phyloP scores from a whole-genome alignment of 2,329 filamentous ascomycete species.

The Hirsutella minnesotensis region DNA sequence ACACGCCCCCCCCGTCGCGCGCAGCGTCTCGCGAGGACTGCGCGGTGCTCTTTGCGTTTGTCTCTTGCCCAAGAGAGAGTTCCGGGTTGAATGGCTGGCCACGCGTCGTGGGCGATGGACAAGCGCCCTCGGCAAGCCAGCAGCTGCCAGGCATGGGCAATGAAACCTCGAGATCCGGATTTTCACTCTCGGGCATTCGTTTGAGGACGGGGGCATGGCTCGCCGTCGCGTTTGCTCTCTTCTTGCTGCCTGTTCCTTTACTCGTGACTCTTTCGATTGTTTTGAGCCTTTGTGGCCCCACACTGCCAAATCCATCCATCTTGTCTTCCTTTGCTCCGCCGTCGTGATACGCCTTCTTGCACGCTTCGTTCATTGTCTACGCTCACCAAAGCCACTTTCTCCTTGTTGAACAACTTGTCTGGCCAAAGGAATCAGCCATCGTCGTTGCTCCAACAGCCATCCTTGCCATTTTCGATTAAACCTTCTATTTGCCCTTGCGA shows the following conservation, averaged over 20 bases:
- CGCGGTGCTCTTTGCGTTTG: too few relatives aligned
- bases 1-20: too few relatives aligned
- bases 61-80: too few relatives aligned
- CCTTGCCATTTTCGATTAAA: too few relatives aligned
- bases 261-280: neutral
- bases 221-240: neutral
- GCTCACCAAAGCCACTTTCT: neutral
- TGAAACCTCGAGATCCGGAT: neutral
- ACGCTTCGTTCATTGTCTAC: neutral
- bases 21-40: too few relatives aligned
- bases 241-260: neutral
- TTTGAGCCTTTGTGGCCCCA: neutral
- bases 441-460: too few relatives aligned
- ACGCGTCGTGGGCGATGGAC: neutral
- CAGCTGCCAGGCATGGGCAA: neutral
- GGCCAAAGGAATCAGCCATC: too few relatives aligned
- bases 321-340: neutral
- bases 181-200: neutral
- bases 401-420: neutral
- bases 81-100: neutral
- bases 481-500: too few relatives aligned
- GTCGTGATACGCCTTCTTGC: neutral
- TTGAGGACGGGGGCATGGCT: too few relatives aligned
- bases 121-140: neutral
- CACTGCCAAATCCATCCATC: neutral